Percentiles rank a stretch among this genome's conserved stretches.
These are phyloP conservation scores for Oryza meridionalis DNA, from an alignment of 176 grass and related monocot genomes.

Conservation along the genomic window DNA sequence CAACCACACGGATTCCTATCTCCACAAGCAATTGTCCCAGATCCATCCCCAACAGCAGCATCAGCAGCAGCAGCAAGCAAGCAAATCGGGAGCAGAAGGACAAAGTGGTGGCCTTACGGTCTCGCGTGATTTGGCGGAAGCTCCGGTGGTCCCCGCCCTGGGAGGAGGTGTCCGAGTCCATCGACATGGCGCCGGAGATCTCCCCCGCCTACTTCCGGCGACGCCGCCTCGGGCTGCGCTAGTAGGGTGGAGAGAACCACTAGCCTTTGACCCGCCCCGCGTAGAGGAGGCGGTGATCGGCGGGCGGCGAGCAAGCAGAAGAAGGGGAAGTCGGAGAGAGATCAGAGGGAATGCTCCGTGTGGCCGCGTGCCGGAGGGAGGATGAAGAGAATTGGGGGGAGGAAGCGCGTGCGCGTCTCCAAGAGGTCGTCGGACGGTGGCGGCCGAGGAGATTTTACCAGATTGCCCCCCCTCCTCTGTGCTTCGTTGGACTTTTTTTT, in stretches of 20 bases:
- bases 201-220: conserved; percentile 28
- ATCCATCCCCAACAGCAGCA: conserved; percentile 33
- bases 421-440: conserved; percentile 44
- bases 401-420: not conserved
- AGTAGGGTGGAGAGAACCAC: conserved; percentile 6
- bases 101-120: conserved; percentile 55
- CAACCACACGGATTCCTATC: not conserved
- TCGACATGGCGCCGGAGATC: conserved; percentile 61
- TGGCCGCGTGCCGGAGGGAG: conserved; percentile 16
- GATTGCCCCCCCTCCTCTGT: conserved; percentile 22
- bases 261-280: not conserved
- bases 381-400: not conserved
- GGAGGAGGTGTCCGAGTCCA: conserved; percentile 83
- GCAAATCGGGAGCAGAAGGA: conserved; percentile 29
- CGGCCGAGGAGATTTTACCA: conserved; percentile 17
- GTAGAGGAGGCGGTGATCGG: not conserved
- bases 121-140: conserved; percentile 84
- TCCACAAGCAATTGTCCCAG: conserved; percentile 34
- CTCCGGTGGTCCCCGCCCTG: conserved; percentile 61
- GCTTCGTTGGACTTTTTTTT: conserved; percentile 2
- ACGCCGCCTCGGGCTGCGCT: not conserved
- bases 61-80: conserved; percentile 17
- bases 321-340: not conserved
- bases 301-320: not conserved
- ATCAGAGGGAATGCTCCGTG: conserved; percentile 24